phyloP scores from a whole-genome alignment of 2,329 filamentous ascomycete genomes.

The Beauveria scarabaeidicola region DNA sequence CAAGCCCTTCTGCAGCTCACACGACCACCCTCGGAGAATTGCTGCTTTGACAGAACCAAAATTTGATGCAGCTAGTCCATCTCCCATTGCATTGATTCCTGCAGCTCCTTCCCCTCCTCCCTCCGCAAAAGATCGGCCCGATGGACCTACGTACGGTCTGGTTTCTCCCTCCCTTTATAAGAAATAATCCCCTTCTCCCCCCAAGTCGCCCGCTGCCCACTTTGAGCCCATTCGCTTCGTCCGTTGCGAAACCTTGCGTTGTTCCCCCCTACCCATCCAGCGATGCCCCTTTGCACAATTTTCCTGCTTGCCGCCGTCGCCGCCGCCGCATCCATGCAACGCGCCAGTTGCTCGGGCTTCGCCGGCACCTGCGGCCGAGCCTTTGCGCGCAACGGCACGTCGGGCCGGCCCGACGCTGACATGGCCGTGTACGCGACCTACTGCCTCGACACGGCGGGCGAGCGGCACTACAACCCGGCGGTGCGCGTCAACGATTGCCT shows the following conservation, averaged over 20 bases:
- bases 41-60: too few relatives aligned
- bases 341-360: not conserved
- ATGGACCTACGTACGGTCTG: too few relatives aligned
- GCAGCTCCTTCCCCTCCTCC: too few relatives aligned
- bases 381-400: not conserved
- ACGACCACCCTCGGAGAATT: not conserved
- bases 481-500: not conserved
- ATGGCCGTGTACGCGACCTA: conserved; percentile 3
- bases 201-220: too few relatives aligned
- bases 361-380: not conserved
- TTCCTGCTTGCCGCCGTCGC: not conserved
- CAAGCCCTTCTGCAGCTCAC: not conserved
- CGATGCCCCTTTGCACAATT: not conserved
- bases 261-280: too few relatives aligned
- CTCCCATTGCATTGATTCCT: too few relatives aligned
- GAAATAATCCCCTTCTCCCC: too few relatives aligned
- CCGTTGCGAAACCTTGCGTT: too few relatives aligned
- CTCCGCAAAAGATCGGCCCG: too few relatives aligned
- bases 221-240: too few relatives aligned
- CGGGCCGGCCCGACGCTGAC: not conserved
- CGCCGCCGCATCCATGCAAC: not conserved
- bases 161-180: too few relatives aligned
- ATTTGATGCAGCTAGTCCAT: too few relatives aligned
- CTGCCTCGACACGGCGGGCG: not conserved
- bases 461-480: conserved; percentile 4